Evolutionary conservation across 2,329 filamentous ascomycete genomes (phyloP), one percentile per base, ranked within the genome.

Genomic region (Camptophora hylomeconis): DNA sequence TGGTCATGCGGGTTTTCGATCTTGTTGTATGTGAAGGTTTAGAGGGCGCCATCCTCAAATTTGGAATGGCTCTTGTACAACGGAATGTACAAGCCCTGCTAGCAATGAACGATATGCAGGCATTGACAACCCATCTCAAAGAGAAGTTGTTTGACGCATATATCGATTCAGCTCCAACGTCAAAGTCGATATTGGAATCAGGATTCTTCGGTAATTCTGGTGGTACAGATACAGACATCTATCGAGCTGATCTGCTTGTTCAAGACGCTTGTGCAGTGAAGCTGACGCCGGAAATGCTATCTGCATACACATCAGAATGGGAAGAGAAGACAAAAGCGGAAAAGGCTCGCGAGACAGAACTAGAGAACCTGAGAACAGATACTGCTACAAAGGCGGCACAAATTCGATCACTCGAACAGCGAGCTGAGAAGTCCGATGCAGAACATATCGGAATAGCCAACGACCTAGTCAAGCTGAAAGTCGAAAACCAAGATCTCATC

Each of bases 191-290:
- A 26, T 70, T 95, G 1, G 89, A 98, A 53, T 92, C 84, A 23
- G 89, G 89, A 9, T 98, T 98, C 64, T 98, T 98, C 48, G 89
- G 89, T 36, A 87, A 79, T 51, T 87, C 83, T 14, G 84, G 81
- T 18, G 75, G 75, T 41, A 69, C 83, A 8, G 89, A 98, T 50
- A 94, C 93, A 55, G 89, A 94, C 50, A 73, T 98, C 5, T 98
- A 98, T 52, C 76, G 86, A 27, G 89, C 89, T 10, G 89, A 98
- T 51, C 75, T 89, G 45, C 72, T 98, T 36, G 82, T 98, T 9
- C 79, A 80, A 36, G 89, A 98, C 54, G 89, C 89, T 1, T 93
- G 86, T 48, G 77, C 80, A 18, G 68, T 95, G 28, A 80, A 82
- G 47, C 74, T 98, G 21, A 82, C 82, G 0, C 75, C 81, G 0